Evolutionary conservation across 148 eudicot species (phyloP).

Genomic region (Persicaria tinctoria): DNA sequence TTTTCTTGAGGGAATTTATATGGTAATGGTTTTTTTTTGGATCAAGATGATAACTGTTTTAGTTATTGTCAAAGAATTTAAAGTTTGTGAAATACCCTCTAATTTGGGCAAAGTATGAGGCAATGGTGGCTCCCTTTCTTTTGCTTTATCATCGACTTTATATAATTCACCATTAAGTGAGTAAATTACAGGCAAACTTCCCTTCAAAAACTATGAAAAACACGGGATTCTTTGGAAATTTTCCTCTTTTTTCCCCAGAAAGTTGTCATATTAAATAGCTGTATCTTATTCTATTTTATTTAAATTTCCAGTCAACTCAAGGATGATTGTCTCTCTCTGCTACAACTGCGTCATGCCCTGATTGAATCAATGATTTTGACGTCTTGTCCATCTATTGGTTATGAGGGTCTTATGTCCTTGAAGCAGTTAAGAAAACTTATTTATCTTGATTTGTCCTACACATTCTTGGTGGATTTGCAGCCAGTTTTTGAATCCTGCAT

Average conservation of each 20-base stretch:
- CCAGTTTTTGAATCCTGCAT: slow-evolving; percentile 74
- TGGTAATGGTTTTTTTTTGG: too few species aligned
- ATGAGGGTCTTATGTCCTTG: slow-evolving; percentile 66
- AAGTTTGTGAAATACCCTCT: background rate
- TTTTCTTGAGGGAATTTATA: too few species aligned
- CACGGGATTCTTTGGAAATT: background rate
- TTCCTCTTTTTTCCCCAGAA: background rate
- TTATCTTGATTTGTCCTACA: slow-evolving; percentile 87
- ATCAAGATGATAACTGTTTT: too few species aligned
- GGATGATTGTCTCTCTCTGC: slow-evolving; percentile 79
- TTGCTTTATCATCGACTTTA: background rate
- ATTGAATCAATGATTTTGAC: slow-evolving; percentile 77
- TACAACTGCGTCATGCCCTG: slow-evolving; percentile 64
- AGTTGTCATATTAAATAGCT: background rate
- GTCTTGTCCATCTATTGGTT: slow-evolving; percentile 88
- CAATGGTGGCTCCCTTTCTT: background rate
- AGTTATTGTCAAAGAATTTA: too few species aligned
- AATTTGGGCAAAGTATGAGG: background rate
- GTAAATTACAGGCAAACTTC: too few species aligned
- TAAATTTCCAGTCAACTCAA: slow-evolving; percentile 59
- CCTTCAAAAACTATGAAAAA: background rate
- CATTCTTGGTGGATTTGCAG: slow-evolving; percentile 71
- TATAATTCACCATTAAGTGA: background rate
- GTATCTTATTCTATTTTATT: slow-evolving; percentile 5
- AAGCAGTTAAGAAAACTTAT: slow-evolving; percentile 49